Evolutionary conservation across 2,329 filamentous ascomycete species (phyloP), one percentile per base, ranked within the genome.

Genomic region (Zarea fungicola): DNA sequence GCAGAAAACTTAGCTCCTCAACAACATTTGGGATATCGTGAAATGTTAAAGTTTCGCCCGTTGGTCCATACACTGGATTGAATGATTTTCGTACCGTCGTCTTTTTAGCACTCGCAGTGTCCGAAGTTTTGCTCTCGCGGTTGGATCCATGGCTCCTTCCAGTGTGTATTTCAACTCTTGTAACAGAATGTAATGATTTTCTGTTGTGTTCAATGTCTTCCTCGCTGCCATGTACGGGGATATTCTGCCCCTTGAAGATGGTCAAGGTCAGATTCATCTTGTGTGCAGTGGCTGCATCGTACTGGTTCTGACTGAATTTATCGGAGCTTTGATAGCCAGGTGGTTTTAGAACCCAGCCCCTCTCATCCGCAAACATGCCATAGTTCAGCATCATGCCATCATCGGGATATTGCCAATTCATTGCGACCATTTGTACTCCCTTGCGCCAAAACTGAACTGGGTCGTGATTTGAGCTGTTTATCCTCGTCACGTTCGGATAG

Each of bases 321-420:
- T 72, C 67, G 16, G 67, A 62, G 55, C 72, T 74, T 51, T 82
- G 84, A 64, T 90, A 93, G 14, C 85, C 85, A 26, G 76, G 64
- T 1, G 91, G 90, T 67, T 96, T 96, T 53, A 93, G 74, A 3
- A 91, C 81, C 87, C 89, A 96, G 34, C 92, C 91, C 35, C 80
- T 72, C 43, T 87, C 85, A 9, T 83, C 87, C 29, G 89, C 88
- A 64, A 97, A 99, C 93, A 99, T 97, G 62, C 87, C 93, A 60
- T 95, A 87, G 62, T 97, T 97, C 62, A 99, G 80, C 75, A 97
- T 95, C 80, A 96, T 95, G 36, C 89, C 88, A 49, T 93, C 82
- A 63, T 97, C 92, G 57, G 91, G 86, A 3, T 86, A 92, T 67
- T 99, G 93, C 92, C 93, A 97, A 65, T 99, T 99, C 65, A 97